Evolutionary conservation across 805 yeast genomes (phyloP), one percentile per base, ranked within the genome.

Genomic region (Ogataea sp.): DNA sequence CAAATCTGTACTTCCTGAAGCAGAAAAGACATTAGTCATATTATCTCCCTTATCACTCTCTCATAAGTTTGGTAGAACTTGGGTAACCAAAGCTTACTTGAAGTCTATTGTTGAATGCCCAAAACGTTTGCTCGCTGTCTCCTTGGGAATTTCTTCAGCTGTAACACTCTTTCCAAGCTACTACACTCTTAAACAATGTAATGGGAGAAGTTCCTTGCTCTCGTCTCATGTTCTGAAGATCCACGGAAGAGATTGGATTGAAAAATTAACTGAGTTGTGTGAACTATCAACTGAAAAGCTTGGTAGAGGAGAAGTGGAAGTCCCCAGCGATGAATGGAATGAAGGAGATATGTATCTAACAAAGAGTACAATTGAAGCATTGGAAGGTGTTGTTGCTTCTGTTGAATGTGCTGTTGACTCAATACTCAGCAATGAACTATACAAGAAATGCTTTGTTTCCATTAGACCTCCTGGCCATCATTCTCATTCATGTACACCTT

Each of bases 391-490:
- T 1, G 64, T 85, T 18, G 90, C 88, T 1, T 79, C 93, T 0
- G 64, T 85, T 3, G 93, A 85, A 54, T 64, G 73, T 1, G 88
- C 83, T 2, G 67, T 83, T 1, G 93, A 85, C 51, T 55, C 66
- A 2, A 59, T 76, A 7, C 74, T 68, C 45, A 51, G 49, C 2
- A 53, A 48, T 2, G 23, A 23, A 3, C 51, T 66, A 14, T 57
- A 58, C 13, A 62, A 58, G 32, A 64, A 73, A 33, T 79, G 81
- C 2, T 83, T 83, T 59, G 80, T 80, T 0, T 77, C 78, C 1
- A 73, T 83, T 32, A 65, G 93, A 37, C 93, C 93, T 1, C 93
- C 94, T 1, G 95, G 95, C 3, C 95, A 85, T 54, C 95, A 85
- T 58, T 79, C 87, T 20, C 93, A 83, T 50, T 81, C 87, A 0